A percentile compares a stretch with the other conserved stretches of the same genome.
These are phyloP conservation scores for Euphrasia confusa DNA, from an alignment of 257 asterid species.

Conservation along the genomic window DNA sequence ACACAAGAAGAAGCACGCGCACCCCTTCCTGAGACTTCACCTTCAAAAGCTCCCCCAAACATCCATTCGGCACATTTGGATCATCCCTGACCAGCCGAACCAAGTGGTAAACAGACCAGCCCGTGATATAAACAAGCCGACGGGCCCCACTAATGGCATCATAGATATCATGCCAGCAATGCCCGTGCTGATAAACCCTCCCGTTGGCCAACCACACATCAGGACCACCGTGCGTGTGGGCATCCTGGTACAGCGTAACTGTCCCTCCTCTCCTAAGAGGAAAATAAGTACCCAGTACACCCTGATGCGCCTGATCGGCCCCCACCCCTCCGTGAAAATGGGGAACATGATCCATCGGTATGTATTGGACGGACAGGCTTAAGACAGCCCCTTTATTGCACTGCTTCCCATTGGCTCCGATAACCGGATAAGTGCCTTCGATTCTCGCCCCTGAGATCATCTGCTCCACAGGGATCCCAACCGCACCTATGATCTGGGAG, in stretches of 20 bases:
- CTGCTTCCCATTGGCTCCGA: slow-evolving; percentile 64
- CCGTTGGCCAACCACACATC: slow-evolving; percentile 54
- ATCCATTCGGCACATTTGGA: slow-evolving; percentile 31
- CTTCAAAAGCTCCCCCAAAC: slow-evolving; percentile 70
- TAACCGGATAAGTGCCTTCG: slow-evolving; percentile 70
- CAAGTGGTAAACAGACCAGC: slow-evolving; percentile 85
- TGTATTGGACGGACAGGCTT: slow-evolving; percentile 66
- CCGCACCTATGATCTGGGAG: slow-evolving; percentile 78
- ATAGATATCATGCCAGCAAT: slow-evolving; percentile 76
- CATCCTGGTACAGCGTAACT: slow-evolving; percentile 75
- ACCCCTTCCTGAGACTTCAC: slow-evolving; percentile 83
- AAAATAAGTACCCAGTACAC: slow-evolving; percentile 83
- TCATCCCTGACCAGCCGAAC: slow-evolving; percentile 74
- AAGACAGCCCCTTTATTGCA: slow-evolving; percentile 66
- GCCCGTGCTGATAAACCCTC: slow-evolving; percentile 54
- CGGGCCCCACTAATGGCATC: slow-evolving; percentile 67
- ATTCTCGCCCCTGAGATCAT: slow-evolving; percentile 41
- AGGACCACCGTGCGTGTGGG: slow-evolving; percentile 67
- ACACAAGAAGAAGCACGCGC: slow-evolving; percentile 67
- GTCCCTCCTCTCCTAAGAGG: slow-evolving; percentile 71
- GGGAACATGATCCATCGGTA: slow-evolving; percentile 59
- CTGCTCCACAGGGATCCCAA: slow-evolving; percentile 65
- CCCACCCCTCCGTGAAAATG: slow-evolving; percentile 82
- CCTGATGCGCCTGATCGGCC: slow-evolving; percentile 45
- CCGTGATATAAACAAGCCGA: slow-evolving; percentile 66